Base-by-base conservation (phyloP, 257 asterid genomes). In the Capsicum pubescens region DNA sequence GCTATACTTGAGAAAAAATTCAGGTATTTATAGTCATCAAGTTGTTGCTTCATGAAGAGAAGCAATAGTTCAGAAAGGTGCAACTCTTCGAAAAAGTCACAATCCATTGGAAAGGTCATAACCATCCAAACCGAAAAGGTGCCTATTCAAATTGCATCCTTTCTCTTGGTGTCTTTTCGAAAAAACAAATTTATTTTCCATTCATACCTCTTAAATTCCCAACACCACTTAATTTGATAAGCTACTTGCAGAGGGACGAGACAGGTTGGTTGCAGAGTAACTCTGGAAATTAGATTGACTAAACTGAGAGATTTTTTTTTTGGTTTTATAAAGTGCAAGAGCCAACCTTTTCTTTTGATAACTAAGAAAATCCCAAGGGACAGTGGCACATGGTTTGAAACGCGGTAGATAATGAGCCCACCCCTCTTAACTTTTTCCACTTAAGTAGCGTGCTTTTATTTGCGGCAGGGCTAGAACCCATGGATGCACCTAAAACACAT, bases 221-320 rank as follows among this genome's bases (percentile, higher is more conserved):
- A n/a, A n/a, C n/a, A n/a, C n/a, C n/a, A n/a, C n/a, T 21, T 76
- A 50, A 52, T 21, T 76, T 76, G 59, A 44, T 50, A 13, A 63
- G 46, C 63, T 52, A 52, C 61, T 74, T 74, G 81, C 61, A 74
- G 81, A 52, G 61, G 60, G 46, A 74, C 81, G 7, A 21, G 80
- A 48, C 44, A 12, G 46, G 61, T 3, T 2, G 42, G n/a, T 72
- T 21, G 58, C 61, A 19, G 44, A 64, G 11, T 19, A 72, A 48
- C 6, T 6, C 11, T 48, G 59, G 80, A 72, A 4, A 72, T 0
- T 46, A 74, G 46, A 74, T 50, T 50, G 16, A 50, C 44, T 50
- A 50, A 11, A 46, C 6, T 10, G 59, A 72, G n/a, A 72, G 39
- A 36, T 36, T 8, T 9, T 21, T 11, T 26, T 0, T 64, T 21